phyloP scores from a whole-genome alignment of 768 basidiomycete species.

The Xerocomellus chrysenteron region DNA sequence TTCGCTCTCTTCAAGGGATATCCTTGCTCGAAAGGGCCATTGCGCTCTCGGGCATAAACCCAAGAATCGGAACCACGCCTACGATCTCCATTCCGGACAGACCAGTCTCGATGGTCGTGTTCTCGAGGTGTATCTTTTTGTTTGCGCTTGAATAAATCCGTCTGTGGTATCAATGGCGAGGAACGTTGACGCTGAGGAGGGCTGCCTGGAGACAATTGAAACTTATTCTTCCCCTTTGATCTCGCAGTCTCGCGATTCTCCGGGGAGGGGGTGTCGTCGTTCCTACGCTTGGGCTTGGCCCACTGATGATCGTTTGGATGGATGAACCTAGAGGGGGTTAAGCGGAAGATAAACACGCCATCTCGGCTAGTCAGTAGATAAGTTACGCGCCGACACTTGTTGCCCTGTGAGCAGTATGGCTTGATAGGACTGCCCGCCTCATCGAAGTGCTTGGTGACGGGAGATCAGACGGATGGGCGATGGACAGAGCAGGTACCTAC shows the following conservation, averaged over 20 bases:
- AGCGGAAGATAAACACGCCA: slow-evolving; percentile 3
- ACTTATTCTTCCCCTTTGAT: slow-evolving; percentile 24
- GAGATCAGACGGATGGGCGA: slow-evolving; percentile 15
- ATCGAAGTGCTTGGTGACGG: slow-evolving; percentile 45
- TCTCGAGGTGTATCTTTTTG: slow-evolving; percentile 24
- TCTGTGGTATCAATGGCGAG: slow-evolving; percentile 43
- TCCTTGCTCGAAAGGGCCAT: slow-evolving; percentile 11
- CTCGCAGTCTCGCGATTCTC: slow-evolving; percentile 21
- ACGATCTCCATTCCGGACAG: slow-evolving; percentile 19
- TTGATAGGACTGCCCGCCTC: slow-evolving; percentile 41
- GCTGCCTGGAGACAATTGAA: slow-evolving; percentile 19
- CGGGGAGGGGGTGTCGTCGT: slow-evolving; percentile 18
- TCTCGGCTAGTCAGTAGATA: slow-evolving; percentile 7
- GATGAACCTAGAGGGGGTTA: slow-evolving; percentile 39
- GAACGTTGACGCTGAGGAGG: slow-evolving; percentile 24
- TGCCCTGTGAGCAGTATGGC: slow-evolving; percentile 47
- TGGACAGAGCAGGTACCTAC: slow-evolving; percentile 31
- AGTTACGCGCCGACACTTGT: slow-evolving; percentile 46
- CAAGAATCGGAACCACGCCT: slow-evolving; percentile 26
- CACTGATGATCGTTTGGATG: slow-evolving; percentile 52
- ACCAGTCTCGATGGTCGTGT: slow-evolving; percentile 22
- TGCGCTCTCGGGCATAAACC: slow-evolving; percentile 21
- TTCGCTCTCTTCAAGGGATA: slow-evolving; percentile 26
- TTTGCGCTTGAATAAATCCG: slow-evolving; percentile 41
- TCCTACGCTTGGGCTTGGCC: slow-evolving; percentile 24